Conservation (phyloP, 192 early-diverging fungal genomes). For the Podila horticola region DNA sequence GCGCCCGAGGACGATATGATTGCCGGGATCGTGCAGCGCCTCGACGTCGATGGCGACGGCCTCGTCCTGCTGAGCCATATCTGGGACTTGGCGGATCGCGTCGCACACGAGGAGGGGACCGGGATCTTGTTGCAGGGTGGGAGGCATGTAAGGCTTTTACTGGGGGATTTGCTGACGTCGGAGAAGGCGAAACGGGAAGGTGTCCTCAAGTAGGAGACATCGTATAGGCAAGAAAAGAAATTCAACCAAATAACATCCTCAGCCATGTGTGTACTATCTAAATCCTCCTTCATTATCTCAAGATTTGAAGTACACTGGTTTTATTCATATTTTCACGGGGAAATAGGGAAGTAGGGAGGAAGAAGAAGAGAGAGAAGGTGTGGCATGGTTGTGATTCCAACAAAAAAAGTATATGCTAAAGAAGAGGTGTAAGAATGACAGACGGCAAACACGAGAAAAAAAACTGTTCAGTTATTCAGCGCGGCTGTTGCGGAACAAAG, state of each 20-base stretch:
- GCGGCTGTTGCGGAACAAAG: slow-evolving; percentile 76
- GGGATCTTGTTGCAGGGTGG: slow-evolving; percentile 55
- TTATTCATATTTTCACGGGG: too few relatives aligned
- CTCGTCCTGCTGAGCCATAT: slow-evolving; percentile 68
- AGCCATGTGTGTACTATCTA: too few relatives aligned
- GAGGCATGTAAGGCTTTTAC: not conserved
- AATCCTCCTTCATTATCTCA: too few relatives aligned
- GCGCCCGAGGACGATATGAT: slow-evolving; percentile 70
- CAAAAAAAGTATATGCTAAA: not conserved
- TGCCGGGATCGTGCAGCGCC: slow-evolving; percentile 72
- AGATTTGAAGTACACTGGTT: too few relatives aligned
- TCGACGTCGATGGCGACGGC: slow-evolving; percentile 75
- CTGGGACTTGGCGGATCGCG: slow-evolving; percentile 50
- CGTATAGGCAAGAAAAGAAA: too few relatives aligned
- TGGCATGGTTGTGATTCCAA: too few relatives aligned
- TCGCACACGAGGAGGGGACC: slow-evolving; percentile 65
- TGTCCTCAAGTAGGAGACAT: not conserved
- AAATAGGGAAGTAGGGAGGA: too few relatives aligned
- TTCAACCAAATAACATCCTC: too few relatives aligned
- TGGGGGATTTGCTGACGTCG: too few relatives aligned
- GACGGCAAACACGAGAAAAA: too few relatives aligned
- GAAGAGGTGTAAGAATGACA: not conserved
- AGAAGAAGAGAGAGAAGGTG: too few relatives aligned
- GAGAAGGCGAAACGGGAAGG: slow-evolving; percentile 21
- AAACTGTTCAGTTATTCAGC: slow-evolving; percentile 28